phyloP scores from a whole-genome alignment of 1,284 basidiomycete species.

The Cronartium quercuum region DNA sequence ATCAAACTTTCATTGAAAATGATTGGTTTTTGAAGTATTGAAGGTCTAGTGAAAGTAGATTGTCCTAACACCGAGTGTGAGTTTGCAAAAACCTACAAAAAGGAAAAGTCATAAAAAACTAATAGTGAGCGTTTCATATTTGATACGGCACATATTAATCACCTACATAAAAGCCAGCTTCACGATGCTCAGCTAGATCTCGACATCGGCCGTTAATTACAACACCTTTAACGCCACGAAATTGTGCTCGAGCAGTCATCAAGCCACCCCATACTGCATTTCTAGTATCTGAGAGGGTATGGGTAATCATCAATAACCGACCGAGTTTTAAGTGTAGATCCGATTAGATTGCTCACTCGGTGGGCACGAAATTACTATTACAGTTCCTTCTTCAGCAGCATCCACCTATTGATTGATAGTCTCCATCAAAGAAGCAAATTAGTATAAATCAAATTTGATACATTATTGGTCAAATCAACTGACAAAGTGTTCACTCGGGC shows the following conservation, averaged over 20 bases:
- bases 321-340: not conserved
- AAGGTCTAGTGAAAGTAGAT: constrained; percentile 75
- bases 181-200: constrained; percentile 70
- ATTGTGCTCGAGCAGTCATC: constrained; percentile 75
- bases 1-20: constrained; percentile 45
- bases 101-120: constrained; percentile 18
- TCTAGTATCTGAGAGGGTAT: constrained; percentile 57
- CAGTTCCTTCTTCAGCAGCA: constrained; percentile 60
- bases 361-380: constrained; percentile 36
- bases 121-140: not conserved
- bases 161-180: constrained; percentile 58
- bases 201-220: constrained; percentile 73
- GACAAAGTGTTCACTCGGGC: constrained; percentile 66
- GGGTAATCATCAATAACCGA: not conserved
- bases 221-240: constrained; percentile 63
- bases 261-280: constrained; percentile 87
- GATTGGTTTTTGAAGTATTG: constrained; percentile 68
- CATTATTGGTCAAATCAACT: constrained; percentile 1
- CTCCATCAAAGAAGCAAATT: not conserved
- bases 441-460: not conserved
- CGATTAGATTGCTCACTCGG: constrained; percentile 12
- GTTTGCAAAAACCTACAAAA: constrained; percentile 60
- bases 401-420: constrained; percentile 66
- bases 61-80: constrained; percentile 81
- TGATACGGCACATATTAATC: constrained; percentile 19